Evolutionary conservation across 495 filamentous ascomycete genomes (phyloP), one percentile per base, ranked within the genome.

Genomic region (Xylaria grammica): DNA sequence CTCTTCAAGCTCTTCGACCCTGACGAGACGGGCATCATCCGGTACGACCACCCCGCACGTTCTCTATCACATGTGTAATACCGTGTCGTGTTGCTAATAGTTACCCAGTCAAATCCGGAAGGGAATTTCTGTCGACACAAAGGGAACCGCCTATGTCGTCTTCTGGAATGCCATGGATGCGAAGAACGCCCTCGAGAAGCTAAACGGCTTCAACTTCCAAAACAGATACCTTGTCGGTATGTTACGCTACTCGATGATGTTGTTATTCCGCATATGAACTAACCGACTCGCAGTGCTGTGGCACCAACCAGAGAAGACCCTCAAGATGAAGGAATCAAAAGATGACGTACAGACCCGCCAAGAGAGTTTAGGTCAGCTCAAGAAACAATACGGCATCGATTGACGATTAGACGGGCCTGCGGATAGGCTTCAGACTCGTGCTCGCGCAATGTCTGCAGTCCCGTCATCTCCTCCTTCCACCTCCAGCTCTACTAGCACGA

Each of bases 201-300:
- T 99, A 73, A 98, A 99, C 81, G 95, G 95, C 73, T 99, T 96
- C 87, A 99, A 99, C 81, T 99, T 99, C 79, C 96, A 98, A 81
- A 96, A 94, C 84, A 92, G 95, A 75, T 99, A 99, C 81, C 92
- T 99, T 71, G 96, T 99, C 74, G 94, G 94, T 97, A 89, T 49
- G 92, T 86, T 55, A 27, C 13, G 44, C 30, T 24, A 38, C 27
- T 11, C 36, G 22, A 19, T 42, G 15, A 32, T 49, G 40, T 62
- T 38, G 27, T 45, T 29, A 1, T 17, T 9, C 36, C 20, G 60
- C 19, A 24, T 7, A 26, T 62, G 65, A 48, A 67, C 71, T 67
- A 45, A 65, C 61, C 48, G 53, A 26, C 60, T 65, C 54, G 34
- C 72, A 97, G 95, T 98, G 60, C 84, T 99, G 76, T 98, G 97